Percentiles rank a stretch among this genome's conserved stretches.
Conservation (phyloP, 1,284 basidiomycete genomes). For the Ceratobasidium sp. region DNA sequence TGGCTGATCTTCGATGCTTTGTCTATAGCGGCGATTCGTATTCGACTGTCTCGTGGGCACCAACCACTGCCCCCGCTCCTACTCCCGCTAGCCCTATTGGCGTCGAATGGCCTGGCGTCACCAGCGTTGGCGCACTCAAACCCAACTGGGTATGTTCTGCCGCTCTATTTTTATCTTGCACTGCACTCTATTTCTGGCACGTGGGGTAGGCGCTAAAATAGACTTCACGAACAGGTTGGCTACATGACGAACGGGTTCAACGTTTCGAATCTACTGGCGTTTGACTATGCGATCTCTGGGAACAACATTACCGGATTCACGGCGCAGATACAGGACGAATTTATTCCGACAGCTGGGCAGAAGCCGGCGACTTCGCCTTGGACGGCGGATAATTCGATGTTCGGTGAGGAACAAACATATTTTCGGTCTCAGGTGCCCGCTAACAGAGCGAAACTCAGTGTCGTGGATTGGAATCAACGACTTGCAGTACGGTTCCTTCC, state of each 20-base stretch:
- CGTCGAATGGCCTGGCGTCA: conserved; percentile 18
- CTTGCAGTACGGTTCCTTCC: conserved; percentile 60
- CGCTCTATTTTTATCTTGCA: too few relatives aligned
- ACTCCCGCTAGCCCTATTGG: conserved; percentile 13
- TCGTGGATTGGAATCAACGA: conserved; percentile 76
- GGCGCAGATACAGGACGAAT: conserved; percentile 16
- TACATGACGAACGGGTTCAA: conserved; percentile 33
- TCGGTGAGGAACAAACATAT: neutral
- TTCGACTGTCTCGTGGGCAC: conserved; percentile 21
- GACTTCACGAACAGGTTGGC: neutral
- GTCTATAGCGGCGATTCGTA: conserved; percentile 12
- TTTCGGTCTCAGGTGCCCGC: too few relatives aligned
- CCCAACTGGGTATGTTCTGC: conserved; percentile 23
- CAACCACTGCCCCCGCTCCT: neutral
- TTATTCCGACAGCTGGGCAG: conserved; percentile 26
- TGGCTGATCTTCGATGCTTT: neutral
- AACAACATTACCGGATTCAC: conserved; percentile 25
- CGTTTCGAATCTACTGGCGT: conserved; percentile 8
- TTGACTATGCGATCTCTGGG: conserved; percentile 18
- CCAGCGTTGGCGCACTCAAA: conserved; percentile 5
- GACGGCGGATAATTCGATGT: conserved; percentile 32
- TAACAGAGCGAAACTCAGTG: conserved; percentile 55
- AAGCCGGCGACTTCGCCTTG: conserved; percentile 18
- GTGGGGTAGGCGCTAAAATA: neutral
- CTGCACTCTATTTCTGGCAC: neutral